Conservation (phyloP, 257 asterid species). For the Lithospermum erythrorhizon region DNA sequence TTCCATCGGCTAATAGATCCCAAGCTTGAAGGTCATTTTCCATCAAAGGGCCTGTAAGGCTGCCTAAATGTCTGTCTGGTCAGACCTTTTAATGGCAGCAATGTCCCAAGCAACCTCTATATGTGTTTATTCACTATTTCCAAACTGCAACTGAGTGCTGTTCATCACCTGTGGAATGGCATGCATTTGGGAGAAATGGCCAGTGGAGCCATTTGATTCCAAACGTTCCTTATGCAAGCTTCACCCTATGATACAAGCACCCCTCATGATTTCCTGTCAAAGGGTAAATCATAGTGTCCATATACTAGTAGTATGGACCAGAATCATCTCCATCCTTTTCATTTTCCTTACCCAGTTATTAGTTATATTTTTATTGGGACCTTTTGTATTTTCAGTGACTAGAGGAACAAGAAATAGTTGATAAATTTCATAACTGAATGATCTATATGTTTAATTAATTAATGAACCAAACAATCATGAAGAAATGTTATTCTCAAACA, state of each 20-base stretch:
- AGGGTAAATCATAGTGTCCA: constrained; percentile 39
- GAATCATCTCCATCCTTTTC: too few relatives aligned
- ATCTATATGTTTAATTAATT: too few relatives aligned
- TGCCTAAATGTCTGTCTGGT: constrained; percentile 81
- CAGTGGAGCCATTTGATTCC: constrained; percentile 63
- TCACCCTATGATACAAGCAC: constrained; percentile 55
- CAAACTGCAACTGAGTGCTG: constrained; percentile 78
- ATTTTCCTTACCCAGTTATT: too few relatives aligned
- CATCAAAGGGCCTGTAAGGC: constrained; percentile 85
- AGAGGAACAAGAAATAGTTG: too few relatives aligned
- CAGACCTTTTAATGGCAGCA: too few relatives aligned
- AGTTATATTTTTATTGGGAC: too few relatives aligned
- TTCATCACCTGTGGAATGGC: too few relatives aligned
- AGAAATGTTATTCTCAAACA: too few relatives aligned
- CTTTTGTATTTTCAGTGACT: too few relatives aligned
- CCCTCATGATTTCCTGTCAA: constrained; percentile 58
- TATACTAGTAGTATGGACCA: constrained; percentile 3
- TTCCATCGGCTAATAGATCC: constrained; percentile 84
- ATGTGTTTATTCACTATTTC: constrained; percentile 53
- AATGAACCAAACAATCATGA: too few relatives aligned
- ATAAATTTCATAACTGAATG: too few relatives aligned
- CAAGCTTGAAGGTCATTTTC: constrained; percentile 92
- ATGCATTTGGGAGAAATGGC: constrained; percentile 31
- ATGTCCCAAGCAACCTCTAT: too few relatives aligned
- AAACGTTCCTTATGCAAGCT: constrained; percentile 53